Evolutionary conservation across 106 monocot species (phyloP).

Genomic region (Allium fistulosum): DNA sequence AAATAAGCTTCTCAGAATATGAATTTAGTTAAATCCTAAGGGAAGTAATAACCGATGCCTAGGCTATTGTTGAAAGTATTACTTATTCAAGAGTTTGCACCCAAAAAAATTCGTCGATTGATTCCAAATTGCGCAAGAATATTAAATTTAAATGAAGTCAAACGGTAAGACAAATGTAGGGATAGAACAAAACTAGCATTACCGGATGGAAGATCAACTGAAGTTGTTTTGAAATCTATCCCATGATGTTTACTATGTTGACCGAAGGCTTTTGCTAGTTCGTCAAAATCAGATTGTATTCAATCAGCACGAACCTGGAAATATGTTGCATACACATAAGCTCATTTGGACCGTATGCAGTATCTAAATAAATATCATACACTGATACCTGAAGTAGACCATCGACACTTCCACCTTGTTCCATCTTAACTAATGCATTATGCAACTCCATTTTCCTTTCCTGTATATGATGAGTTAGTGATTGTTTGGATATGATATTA

Average conservation of each 20-base stretch:
- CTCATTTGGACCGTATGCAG: background rate
- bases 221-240: constrained; percentile 50
- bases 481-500: background rate
- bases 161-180: no score
- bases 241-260: constrained; percentile 63
- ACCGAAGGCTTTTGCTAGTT: constrained; percentile 58
- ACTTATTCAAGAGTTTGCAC: no score
- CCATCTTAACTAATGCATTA: constrained; percentile 70
- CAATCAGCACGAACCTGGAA: constrained; percentile 76
- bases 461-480: constrained; percentile 23
- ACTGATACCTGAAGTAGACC: constrained; percentile 63
- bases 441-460: constrained; percentile 67
- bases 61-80: no score
- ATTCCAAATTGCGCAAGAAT: no score
- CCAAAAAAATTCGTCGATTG: no score
- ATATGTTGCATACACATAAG: background rate
- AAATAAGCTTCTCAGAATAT: no score
- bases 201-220: constrained; percentile 79
- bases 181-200: no score
- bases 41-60: no score
- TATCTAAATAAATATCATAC: background rate
- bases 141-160: no score
- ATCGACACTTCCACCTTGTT: constrained; percentile 77
- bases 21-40: no score
- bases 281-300: constrained; percentile 78